Conservation (phyloP, 129 eudicot species). For the Tagetes patula region DNA sequence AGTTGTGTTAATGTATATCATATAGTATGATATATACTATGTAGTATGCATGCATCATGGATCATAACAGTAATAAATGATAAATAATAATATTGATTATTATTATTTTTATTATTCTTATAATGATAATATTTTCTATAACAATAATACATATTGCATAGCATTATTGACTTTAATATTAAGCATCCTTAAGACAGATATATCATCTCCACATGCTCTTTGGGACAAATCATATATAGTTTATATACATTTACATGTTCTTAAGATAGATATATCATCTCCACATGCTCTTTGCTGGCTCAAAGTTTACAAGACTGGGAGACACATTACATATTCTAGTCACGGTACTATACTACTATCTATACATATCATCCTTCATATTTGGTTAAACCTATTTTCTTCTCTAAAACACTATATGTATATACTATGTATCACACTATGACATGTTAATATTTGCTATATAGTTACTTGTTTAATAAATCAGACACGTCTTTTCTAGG, state of each 20-base stretch:
- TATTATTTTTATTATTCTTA: background rate
- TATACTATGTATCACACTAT: background rate
- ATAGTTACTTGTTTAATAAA: conserved; percentile 37
- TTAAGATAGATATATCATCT: background rate
- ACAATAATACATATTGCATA: background rate
- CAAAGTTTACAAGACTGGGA: conserved; percentile 7
- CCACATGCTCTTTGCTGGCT: background rate
- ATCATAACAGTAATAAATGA: background rate
- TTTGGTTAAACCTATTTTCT: background rate
- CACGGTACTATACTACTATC: background rate
- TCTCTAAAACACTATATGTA: conserved; percentile 2
- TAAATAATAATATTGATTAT: too few species aligned
- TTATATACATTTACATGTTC: background rate
- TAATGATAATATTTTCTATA: background rate
- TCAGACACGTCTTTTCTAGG: conserved; percentile 43
- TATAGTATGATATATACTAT: background rate
- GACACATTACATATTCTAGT: background rate
- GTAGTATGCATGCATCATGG: background rate
- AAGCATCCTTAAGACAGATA: background rate
- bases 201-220: background rate
- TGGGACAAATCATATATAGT: background rate
- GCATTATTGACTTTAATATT: background rate
- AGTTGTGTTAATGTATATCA: background rate
- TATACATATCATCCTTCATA: too few species aligned
- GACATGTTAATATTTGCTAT: background rate